Evolutionary conservation across 2,329 filamentous ascomycete genomes (phyloP), one percentile per base, ranked within the genome.

Genomic region (Mycosphaerelloides madeirae): DNA sequence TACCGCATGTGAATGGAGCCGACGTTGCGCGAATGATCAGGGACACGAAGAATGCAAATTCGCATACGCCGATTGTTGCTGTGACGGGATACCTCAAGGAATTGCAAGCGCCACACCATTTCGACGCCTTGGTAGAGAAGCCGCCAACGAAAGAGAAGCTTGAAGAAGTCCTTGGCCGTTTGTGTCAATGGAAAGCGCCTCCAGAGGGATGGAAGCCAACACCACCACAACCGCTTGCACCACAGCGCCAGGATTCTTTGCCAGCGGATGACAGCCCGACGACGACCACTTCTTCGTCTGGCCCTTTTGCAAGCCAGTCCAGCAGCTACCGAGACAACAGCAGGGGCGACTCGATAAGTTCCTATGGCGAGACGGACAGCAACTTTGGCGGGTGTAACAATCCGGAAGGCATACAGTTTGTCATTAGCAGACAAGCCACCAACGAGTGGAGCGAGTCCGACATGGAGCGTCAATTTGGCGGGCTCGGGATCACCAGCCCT

Each of bases 61-160:
- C 87, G 0, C 83, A 93, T 57, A 98, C 93, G 0, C 93, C 93
- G 0, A 95, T 98, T 50, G 88, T 98, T 44, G 90, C 89, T 37
- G 91, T 98, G 28, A 98, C 93, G 3, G 91, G 93, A 6, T 98
- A 98, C 65, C 73, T 98, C n/a, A 97, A 97, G 64, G 93, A 98
- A 62, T 75, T 98, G 2, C 90, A 93, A 56, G 89, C 90, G 48
- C 87, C 88, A 3, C 91, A 98, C 68, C 87, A 96, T 66, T 98
- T 98, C 61, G 90, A 97, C 64, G 87, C 87, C 1, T 74, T 98
- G 40, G 88, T 98, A 41, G 90, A 98, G 67, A 98, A 98, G 68
- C 93, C 93, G 19, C 94, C 95, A 29, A 97, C 91, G 31, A 83
- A 88, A 33, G 85, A 86, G 3, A 97, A 97, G 67, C 68, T 98